Base-by-base conservation (phyloP, 2,329 filamentous ascomycete genomes). In the Colletotrichum liriopes region DNA sequence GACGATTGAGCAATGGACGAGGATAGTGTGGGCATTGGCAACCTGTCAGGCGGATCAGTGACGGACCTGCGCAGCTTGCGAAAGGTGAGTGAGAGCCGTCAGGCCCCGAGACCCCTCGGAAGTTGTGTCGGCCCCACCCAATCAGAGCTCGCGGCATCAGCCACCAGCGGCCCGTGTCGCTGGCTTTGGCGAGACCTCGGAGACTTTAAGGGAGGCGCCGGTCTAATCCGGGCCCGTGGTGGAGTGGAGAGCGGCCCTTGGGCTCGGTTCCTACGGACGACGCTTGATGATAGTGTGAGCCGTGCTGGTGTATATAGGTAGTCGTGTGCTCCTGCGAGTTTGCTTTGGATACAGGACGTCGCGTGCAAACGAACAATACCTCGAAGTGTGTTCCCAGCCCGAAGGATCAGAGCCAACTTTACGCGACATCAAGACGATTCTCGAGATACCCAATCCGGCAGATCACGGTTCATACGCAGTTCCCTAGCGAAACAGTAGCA, bases 21-120 rank as follows among this genome's bases (percentile, higher is more conserved):
- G 29, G 29, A 8, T 12, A 23, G 4, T 26, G 23, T 18, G 18
- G 16, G 14, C 29, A 35, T 35, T 20, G 18, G n/a, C 5, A 26
- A 39, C 14, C n/a, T 26, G 35, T 29, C 11, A 8, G 29, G 26
- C 49, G 9, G 35, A 16, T 41, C 37, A n/a, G 26, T 23, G 37
- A 3, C 37, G 55, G 49, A 20, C 29, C 14, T 12, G 18, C 26
- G 52, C 32, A 56, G 9, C 54, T 11, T 41, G 20, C 6, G 37
- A 18, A 9, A 49, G 12, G 26, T 16, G 23, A 5, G 39, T 29
- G n/a, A 45, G 56, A 32, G 43, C 63, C 55, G 37, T 14, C 23
- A 60, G 63, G 60, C 72, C 74, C 79, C 78, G 79, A 80, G 60
- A 12, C 59, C 63, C 32, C 52, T 79, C 77, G 79, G 79, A 79